Base-by-base conservation (phyloP, 306 rosid species). In the Sesbania bispinosa region DNA sequence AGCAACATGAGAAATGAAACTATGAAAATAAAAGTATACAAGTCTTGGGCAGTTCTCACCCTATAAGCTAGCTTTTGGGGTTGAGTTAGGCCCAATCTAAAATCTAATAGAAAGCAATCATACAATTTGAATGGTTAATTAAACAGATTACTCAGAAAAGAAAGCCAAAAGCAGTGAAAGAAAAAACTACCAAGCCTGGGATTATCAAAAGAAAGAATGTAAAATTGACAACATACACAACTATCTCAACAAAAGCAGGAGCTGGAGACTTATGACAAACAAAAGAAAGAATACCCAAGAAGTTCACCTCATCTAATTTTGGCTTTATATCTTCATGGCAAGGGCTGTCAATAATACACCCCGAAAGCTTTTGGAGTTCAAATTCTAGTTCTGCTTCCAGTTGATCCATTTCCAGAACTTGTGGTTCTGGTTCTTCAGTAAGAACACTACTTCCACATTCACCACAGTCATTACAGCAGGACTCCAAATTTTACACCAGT, bases 301-400 rank as follows among this genome's bases (percentile, higher is more conserved):
- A 39, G 47, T 82, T 76, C 79, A 90, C 93, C 93, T 84, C 70
- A 3, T 39, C 60, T 67, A 81, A 24, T 71, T 62, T 66, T 58
- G 66, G 62, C 69, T 35, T 20, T 13, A 15, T 35, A 64, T 64
- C 79, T 19, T 78, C 87, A 43, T 71, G 73, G 63, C 26, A 10
- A 77, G 83, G 77, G 19, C 69, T 59, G 33, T 86, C 87, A 20
- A 69, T 23, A 20, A 80, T 57, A 76, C 87, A 77, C 82, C 86
- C 82, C 46, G 96, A 85, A 67, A 90, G 90, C 80, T 86, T 84
- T 81, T 79, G 86, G 30, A 90, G 79, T 79, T 90, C 96, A 33
- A 83, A 75, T 46, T 83, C 92, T 30, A 90, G 92, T 75, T 90
- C 96, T 55, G 92, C 92, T 83, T 88, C 90, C 74, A 90, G 68